Conservation (phyloP, 768 basidiomycete species). For the Pluteus cervinus region DNA sequence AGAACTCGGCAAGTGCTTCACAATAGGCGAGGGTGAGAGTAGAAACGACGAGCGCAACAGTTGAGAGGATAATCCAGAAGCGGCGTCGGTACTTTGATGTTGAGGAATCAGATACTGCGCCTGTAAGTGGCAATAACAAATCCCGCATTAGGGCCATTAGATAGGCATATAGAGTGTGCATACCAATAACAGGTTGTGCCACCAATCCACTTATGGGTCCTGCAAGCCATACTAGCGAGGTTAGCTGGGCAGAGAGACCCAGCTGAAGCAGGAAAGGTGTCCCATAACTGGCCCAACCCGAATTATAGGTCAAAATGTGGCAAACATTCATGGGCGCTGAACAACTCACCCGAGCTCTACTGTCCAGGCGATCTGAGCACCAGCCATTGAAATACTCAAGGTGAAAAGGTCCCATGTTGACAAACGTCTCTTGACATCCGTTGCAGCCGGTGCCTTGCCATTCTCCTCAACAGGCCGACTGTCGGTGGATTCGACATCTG, state of each 20-base stretch:
- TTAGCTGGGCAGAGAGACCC: constrained; percentile 79
- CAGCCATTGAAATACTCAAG: constrained; percentile 87
- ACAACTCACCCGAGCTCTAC: constrained; percentile 80
- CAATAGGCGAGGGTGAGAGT: constrained; percentile 84
- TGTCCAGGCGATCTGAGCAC: constrained; percentile 94
- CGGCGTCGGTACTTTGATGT: constrained; percentile 85
- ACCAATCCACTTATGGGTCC: constrained; percentile 93
- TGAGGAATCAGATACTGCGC: constrained; percentile 94
- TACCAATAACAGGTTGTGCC: constrained; percentile 98
- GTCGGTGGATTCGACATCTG: constrained; percentile 12
- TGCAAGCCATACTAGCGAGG: constrained; percentile 92
- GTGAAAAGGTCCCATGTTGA: constrained; percentile 73
- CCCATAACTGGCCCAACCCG: constrained; percentile 69
- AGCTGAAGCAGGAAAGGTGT: constrained; percentile 81
- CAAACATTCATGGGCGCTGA: neutral
- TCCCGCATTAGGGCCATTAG: constrained; percentile 12
- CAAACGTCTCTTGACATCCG: constrained; percentile 29
- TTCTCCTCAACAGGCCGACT: constrained; percentile 9
- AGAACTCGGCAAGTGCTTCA: constrained; percentile 56
- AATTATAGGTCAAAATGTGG: constrained; percentile 10
- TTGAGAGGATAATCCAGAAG: constrained; percentile 91
- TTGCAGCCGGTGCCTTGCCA: constrained; percentile 15
- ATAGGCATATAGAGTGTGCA: constrained; percentile 18
- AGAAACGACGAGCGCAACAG: constrained; percentile 69
- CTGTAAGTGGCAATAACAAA: constrained; percentile 37